Conservation (phyloP, 495 filamentous ascomycete species). For the Aspergillus leporis region DNA sequence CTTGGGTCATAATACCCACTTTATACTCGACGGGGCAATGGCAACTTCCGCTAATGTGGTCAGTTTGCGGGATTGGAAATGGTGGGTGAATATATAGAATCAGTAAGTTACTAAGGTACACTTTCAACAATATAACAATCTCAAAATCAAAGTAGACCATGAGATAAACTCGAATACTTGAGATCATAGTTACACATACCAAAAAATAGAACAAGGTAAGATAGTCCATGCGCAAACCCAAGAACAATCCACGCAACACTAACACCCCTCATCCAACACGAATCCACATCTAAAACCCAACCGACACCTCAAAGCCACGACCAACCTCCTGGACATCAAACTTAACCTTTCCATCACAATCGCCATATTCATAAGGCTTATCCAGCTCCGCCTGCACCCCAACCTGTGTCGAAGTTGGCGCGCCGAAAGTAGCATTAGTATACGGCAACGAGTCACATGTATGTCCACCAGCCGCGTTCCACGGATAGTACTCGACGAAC, state of each 20-base stretch:
- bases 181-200: too few species aligned
- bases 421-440: conserved; percentile 25
- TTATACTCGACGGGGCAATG: too few species aligned
- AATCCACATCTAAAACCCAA: conserved; percentile 24
- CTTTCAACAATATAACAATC: too few species aligned
- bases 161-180: too few species aligned
- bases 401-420: conserved; percentile 8
- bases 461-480: conserved; percentile 20
- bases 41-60: too few species aligned
- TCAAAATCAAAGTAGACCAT: too few species aligned
- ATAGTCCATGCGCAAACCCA: too few species aligned
- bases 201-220: too few species aligned
- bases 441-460: conserved; percentile 22
- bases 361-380: conserved; percentile 32
- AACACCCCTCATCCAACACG: too few species aligned
- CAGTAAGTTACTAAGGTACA: too few species aligned
- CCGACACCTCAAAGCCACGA: conserved; percentile 17
- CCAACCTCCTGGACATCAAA: conserved; percentile 17
- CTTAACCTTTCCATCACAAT: conserved; percentile 28
- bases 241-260: not conserved
- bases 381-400: conserved; percentile 13
- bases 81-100: too few species aligned
- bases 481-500: conserved; percentile 33
- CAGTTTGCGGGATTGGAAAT: too few species aligned
- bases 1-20: not conserved